Evolutionary conservation across 352 stramenopile genomes (phyloP), one percentile per base, ranked within the genome.

Genomic region (Globisporangium barbulae): DNA sequence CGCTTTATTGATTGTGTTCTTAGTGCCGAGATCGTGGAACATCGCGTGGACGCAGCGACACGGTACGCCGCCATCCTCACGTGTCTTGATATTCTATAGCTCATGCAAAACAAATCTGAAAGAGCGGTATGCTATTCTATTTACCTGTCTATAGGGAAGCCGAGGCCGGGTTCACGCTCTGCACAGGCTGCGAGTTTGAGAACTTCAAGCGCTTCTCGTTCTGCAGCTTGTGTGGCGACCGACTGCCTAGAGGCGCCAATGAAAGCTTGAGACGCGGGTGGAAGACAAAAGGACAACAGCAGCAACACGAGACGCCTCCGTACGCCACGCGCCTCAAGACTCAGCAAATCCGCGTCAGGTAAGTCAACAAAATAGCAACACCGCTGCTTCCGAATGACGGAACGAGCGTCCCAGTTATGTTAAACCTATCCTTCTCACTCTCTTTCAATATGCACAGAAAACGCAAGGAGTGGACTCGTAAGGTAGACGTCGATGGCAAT

Each of bases 121-220:
- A 41, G 19, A 30, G 22, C 15, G 12, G 19, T 17, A 9, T 19
- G 5, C 7, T 19, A 13, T 25, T 49, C 13, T 60, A 25, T 19
- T 44, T 59, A 41, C 15, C 22, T 60, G 17, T 42, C 15, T n/a
- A 37, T 60, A 79, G 78, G 65, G 80, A 91, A 64, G 83, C 79
- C 1, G 79, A 86, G 56, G 78, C 64, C 0, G 83, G 83, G 2
- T 86, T 74, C 49, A 73, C 59, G 2, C 59, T 72, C 0, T 92
- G 83, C 60, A 21, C 53, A 0, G 79, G 68, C 21, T 92, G 83
- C 47, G 75, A 68, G 25, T 92, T 92, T 61, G 83, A 90, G 52
- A 92, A 92, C 71, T 92, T 92, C 70, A 82, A 74, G 59, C 76
- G 79, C 49, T 82, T 86, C 61, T 67, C 74, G 30, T 73, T 87